These are phyloP conservation scores for Bryopsis sp. DNA, from an alignment of 139 green algal species.

Conservation along the genomic window DNA sequence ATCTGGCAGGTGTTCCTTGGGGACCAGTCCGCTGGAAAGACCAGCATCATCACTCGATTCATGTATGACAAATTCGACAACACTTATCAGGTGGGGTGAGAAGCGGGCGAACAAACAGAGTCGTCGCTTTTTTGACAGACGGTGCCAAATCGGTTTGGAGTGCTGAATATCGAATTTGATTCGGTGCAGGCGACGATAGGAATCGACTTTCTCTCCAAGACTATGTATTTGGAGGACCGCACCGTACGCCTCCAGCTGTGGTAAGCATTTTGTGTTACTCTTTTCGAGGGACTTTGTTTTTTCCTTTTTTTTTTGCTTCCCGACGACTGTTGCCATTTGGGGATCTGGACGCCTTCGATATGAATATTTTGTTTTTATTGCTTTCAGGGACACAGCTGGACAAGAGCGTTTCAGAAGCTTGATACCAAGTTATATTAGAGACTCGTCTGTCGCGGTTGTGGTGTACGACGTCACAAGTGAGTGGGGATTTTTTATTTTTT, in stretches of 20 bases:
- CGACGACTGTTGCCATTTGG: neutral
- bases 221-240: conserved; percentile 98
- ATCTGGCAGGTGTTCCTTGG: conserved; percentile 74
- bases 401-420: conserved; percentile 95
- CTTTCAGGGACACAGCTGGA: conserved; percentile 88
- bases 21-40: conserved; percentile 91
- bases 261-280: conserved; percentile 34
- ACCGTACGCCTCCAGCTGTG: conserved; percentile 97
- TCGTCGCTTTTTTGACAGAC: neutral
- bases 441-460: conserved; percentile 94
- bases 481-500: too few species aligned
- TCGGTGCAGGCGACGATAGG: conserved; percentile 91
- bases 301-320: too few species aligned
- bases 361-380: neutral
- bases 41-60: conserved; percentile 97
- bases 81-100: conserved; percentile 79
- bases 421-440: conserved; percentile 97
- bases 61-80: conserved; percentile 99
- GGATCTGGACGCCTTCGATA: conserved; percentile 11
- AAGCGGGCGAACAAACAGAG: neutral
- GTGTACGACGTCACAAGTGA: conserved; percentile 97
- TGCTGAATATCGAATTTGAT: neutral
- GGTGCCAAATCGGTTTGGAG: neutral
- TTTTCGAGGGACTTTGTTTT: conserved; percentile 2
- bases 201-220: conserved; percentile 99